These are phyloP conservation scores for Ciborinia camelliae DNA, from an alignment of 2,329 filamentous ascomycete genomes.

Conservation along the genomic window DNA sequence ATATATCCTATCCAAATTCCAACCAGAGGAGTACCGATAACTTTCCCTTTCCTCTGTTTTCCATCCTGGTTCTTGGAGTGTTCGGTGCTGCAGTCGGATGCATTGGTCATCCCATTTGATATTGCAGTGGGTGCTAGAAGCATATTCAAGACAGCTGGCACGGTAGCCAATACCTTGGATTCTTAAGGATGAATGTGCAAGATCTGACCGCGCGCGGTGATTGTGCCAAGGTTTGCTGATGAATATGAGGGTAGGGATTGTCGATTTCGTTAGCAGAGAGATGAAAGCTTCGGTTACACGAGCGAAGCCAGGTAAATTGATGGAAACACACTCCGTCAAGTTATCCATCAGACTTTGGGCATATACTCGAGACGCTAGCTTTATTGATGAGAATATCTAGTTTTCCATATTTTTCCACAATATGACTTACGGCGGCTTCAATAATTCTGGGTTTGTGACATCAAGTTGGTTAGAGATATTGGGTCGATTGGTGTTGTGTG, in stretches of 20 bases:
- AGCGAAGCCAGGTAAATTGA: slow-evolving; percentile 35
- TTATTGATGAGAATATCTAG: slow-evolving; percentile 29
- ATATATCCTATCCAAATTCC: too few species aligned
- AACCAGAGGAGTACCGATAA: too few species aligned
- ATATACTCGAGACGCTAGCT: slow-evolving; percentile 20
- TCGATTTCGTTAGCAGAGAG: slow-evolving; percentile 37
- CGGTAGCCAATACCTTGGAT: slow-evolving; percentile 28
- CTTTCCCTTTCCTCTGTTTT: too few species aligned
- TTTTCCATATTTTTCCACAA: slow-evolving; percentile 17
- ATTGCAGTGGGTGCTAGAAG: too few species aligned
- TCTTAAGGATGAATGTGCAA: slow-evolving; percentile 18
- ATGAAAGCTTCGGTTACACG: slow-evolving; percentile 36
- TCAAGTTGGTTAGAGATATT: slow-evolving; percentile 20
- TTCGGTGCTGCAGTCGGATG: too few species aligned
- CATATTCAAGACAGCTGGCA: too few species aligned
- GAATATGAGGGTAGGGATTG: slow-evolving; percentile 32
- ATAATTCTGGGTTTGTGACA: slow-evolving; percentile 22
- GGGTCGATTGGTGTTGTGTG: background rate
- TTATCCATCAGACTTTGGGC: slow-evolving; percentile 19
- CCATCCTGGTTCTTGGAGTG: too few species aligned
- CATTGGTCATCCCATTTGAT: too few species aligned
- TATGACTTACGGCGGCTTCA: slow-evolving; percentile 9
- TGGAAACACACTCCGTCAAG: slow-evolving; percentile 28
- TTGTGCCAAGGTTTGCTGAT: slow-evolving; percentile 30
- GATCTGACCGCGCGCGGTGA: slow-evolving; percentile 22